Evolutionary conservation across 208 protist genomes (phyloP).

Genomic region (Acanthamoeba sp.): DNA sequence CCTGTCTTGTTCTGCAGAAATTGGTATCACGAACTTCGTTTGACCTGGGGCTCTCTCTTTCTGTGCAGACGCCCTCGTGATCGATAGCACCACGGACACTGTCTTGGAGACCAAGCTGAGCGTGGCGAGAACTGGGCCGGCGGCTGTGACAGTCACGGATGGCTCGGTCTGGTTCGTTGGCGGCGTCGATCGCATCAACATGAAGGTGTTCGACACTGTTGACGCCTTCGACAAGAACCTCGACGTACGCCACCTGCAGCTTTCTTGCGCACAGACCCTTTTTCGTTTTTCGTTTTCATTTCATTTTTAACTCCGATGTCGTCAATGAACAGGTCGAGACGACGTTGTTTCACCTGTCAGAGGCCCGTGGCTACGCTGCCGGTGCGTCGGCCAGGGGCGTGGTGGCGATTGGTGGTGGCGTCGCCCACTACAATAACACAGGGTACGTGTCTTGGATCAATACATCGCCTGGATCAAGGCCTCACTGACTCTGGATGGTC

Average conservation of each 20-base stretch:
- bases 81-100: background rate
- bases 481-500: too few relatives aligned
- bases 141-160: background rate
- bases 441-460: too few relatives aligned
- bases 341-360: background rate
- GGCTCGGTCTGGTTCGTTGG: conserved; percentile 33
- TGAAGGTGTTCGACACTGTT: background rate
- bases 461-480: too few relatives aligned
- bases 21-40: too few relatives aligned
- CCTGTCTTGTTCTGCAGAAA: background rate
- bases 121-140: background rate
- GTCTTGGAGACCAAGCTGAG: background rate
- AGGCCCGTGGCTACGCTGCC: background rate
- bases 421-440: background rate
- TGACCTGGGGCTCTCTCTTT: background rate
- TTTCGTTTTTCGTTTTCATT: too few relatives aligned
- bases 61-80: background rate
- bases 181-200: background rate
- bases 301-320: too few relatives aligned
- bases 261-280: too few relatives aligned
- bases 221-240: background rate
- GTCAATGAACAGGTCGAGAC: background rate
- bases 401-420: background rate
- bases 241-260: background rate
- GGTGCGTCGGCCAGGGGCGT: background rate